These are phyloP conservation scores for Pythium insidiosum DNA, from an alignment of 352 stramenopile genomes.

Conservation along the genomic window DNA sequence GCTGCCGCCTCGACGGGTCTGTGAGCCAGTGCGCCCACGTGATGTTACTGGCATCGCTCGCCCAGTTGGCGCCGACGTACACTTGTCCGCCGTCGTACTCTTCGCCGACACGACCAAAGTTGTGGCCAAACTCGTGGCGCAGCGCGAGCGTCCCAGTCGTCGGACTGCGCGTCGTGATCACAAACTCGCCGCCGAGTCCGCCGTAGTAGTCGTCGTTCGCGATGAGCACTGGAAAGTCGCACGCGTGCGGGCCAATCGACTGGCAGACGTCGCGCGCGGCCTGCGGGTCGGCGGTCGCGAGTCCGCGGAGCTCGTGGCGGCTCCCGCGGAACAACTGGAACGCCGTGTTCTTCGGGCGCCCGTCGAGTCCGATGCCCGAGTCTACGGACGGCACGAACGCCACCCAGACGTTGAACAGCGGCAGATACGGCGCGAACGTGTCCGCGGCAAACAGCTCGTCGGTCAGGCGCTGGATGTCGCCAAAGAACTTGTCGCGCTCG, in stretches of 20 bases:
- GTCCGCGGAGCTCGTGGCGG: constrained; percentile 3
- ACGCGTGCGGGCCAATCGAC: constrained; percentile 4
- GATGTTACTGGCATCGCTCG: neutral
- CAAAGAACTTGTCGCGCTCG: constrained; percentile 21
- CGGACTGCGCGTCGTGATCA: constrained; percentile 21
- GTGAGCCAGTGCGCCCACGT: constrained; percentile 28
- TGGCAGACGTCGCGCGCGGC: constrained; percentile 9
- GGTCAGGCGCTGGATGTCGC: constrained; percentile 26
- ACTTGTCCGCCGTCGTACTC: constrained; percentile 30
- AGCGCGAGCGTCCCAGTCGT: constrained; percentile 23
- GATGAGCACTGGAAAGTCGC: constrained; percentile 27
- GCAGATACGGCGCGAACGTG: constrained; percentile 19
- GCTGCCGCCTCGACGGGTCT: constrained; percentile 7
- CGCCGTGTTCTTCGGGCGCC: constrained; percentile 12
- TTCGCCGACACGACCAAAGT: constrained; percentile 33
- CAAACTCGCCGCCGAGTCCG: constrained; percentile 27
- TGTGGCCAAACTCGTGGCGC: constrained; percentile 30
- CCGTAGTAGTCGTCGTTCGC: constrained; percentile 32
- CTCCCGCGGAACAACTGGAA: constrained; percentile 19
- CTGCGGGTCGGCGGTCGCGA: constrained; percentile 8
- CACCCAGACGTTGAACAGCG: constrained; percentile 24
- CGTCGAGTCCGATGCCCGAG: constrained; percentile 17
- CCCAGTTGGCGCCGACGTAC: constrained; percentile 27
- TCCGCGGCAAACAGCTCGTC: constrained; percentile 26
- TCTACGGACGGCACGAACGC: constrained; percentile 12